Evolutionary conservation across 2,329 filamentous ascomycete genomes (phyloP).

Genomic region (Canariomyces notabilis): DNA sequence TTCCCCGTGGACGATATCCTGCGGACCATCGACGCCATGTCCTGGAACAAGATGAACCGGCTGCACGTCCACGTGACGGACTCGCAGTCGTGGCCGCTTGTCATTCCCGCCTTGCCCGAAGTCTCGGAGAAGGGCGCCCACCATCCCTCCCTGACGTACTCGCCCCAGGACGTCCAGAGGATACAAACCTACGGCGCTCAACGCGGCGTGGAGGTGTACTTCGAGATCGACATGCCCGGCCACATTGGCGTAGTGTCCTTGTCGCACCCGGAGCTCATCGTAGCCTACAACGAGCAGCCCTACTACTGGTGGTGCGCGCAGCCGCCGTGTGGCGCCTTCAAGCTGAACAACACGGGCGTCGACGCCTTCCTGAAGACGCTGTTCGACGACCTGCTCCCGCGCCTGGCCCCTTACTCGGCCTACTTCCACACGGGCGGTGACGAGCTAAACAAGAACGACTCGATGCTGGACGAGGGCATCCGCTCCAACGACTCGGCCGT

Average conservation of each 20-base stretch:
- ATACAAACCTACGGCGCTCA: conserved; percentile 67
- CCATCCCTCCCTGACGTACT: conserved; percentile 61
- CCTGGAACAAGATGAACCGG: conserved; percentile 78
- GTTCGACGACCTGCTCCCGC: conserved; percentile 71
- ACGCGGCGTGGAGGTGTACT: conserved; percentile 64
- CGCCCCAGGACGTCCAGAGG: conserved; percentile 54
- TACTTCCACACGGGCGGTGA: conserved; percentile 88
- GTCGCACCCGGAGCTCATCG: conserved; percentile 66
- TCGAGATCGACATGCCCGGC: conserved; percentile 78
- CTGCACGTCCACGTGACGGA: conserved; percentile 80
- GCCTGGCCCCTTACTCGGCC: conserved; percentile 61
- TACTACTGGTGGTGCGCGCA: conserved; percentile 57
- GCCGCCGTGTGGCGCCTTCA: conserved; percentile 65
- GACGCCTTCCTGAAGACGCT: conserved; percentile 66
- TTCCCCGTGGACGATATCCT: conserved; percentile 63
- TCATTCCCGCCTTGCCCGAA: conserved; percentile 69
- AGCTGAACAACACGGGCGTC: conserved; percentile 68
- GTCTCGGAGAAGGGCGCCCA: conserved; percentile 72
- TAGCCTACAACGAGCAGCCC: conserved; percentile 54
- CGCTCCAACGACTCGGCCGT: conserved; percentile 59
- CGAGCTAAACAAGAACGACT: conserved; percentile 75
- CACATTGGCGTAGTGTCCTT: conserved; percentile 66
- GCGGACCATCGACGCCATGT: conserved; percentile 68
- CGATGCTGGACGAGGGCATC: conserved; percentile 68
- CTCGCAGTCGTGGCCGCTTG: conserved; percentile 79